These are phyloP conservation scores for Ensete glaucum DNA, from an alignment of 176 grass and related monocot species.

Conservation along the genomic window DNA sequence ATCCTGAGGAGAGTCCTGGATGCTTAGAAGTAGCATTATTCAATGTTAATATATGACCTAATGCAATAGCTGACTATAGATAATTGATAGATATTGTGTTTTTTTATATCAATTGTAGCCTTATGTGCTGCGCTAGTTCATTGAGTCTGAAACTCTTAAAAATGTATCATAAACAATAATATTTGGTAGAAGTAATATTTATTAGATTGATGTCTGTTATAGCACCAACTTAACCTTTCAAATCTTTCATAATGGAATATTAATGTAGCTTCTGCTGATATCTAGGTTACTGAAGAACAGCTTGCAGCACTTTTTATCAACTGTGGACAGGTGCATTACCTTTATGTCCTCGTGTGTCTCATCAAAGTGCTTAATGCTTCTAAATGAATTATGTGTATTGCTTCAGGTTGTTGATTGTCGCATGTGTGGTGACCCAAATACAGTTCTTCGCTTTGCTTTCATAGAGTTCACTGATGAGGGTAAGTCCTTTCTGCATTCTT, in stretches of 20 bases:
- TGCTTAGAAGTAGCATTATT: neutral
- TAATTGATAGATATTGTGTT: neutral
- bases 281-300: constrained; percentile 95
- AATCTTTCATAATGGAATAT: neutral
- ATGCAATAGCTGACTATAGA: neutral
- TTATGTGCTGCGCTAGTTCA: too few relatives aligned
- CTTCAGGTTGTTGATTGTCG: constrained; percentile 94
- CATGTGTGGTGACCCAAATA: constrained; percentile 96
- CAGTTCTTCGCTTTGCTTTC: constrained; percentile 98
- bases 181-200: neutral
- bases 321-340: constrained; percentile 54
- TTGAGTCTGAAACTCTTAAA: neutral
- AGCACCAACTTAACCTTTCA: too few relatives aligned
- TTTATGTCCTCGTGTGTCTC: constrained; percentile 10
- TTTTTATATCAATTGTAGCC: neutral
- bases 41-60: neutral
- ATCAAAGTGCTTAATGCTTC: neutral
- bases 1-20: neutral
- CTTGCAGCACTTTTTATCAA: constrained; percentile 91
- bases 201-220: neutral
- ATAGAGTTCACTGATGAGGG: constrained; percentile 99
- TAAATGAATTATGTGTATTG: constrained; percentile 13
- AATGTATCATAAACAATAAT: neutral
- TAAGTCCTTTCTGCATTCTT: constrained; percentile 27
- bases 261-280: neutral